Evolutionary conservation across 2,329 filamentous ascomycete species (phyloP).

Genomic region (Penicillium olsonii): DNA sequence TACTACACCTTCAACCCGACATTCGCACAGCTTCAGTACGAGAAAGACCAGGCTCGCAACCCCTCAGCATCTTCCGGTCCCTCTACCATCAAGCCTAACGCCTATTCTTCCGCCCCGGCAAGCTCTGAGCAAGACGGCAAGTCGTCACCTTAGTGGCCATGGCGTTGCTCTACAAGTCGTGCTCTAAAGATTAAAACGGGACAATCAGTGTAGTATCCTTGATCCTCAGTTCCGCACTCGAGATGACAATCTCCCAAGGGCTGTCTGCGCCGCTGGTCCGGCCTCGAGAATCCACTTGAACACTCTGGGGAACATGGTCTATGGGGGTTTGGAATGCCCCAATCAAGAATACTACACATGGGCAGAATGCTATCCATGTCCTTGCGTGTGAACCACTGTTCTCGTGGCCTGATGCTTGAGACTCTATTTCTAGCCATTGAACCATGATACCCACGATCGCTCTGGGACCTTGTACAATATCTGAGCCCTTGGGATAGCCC

Average conservation of each 20-base stretch:
- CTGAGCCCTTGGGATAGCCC: background rate
- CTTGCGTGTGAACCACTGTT: background rate
- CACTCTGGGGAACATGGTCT: background rate
- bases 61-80: constrained; percentile 7
- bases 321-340: background rate
- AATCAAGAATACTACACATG: background rate
- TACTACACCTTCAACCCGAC: constrained; percentile 48
- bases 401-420: background rate
- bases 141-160: constrained; percentile 1
- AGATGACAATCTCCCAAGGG: too few species aligned
- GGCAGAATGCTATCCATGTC: background rate
- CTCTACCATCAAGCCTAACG: background rate
- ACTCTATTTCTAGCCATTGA: background rate
- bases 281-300: background rate
- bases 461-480: too few species aligned
- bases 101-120: background rate
- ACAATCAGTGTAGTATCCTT: too few species aligned
- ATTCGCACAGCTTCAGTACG: constrained; percentile 37
- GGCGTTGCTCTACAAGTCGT: background rate
- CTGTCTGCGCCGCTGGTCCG: background rate
- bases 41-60: constrained; percentile 24
- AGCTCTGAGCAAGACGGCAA: background rate
- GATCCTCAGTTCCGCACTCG: background rate
- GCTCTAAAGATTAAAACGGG: background rate
- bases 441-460: background rate